A percentile compares a stretch with the other conserved stretches of the same genome.
Conservation (phyloP, 345 rosid species). For the Boechera stricta region DNA sequence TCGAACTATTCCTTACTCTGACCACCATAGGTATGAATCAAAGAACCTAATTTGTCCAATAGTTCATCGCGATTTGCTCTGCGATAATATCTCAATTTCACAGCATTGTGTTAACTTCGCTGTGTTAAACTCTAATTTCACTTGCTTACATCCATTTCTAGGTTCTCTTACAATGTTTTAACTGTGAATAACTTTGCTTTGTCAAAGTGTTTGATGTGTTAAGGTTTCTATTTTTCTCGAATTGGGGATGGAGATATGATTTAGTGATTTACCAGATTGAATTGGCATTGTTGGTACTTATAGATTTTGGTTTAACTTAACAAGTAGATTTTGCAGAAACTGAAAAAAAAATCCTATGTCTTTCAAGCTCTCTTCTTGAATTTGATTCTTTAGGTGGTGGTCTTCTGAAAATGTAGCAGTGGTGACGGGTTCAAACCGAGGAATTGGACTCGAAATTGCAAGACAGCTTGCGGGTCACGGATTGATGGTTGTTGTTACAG, state of each 20-base stretch:
- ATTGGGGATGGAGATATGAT: neutral
- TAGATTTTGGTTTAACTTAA: neutral
- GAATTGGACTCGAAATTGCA: conserved; percentile 83
- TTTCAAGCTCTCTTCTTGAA: conserved; percentile 7
- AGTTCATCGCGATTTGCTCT: neutral
- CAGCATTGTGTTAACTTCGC: neutral
- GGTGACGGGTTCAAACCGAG: conserved; percentile 86
- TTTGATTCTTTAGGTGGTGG: conserved; percentile 73
- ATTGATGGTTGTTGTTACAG: conserved; percentile 70
- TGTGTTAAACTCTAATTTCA: neutral
- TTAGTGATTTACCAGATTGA: neutral
- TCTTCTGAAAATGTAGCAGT: conserved; percentile 75
- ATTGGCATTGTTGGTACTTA: neutral
- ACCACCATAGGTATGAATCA: conserved; percentile 68
- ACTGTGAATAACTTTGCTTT: neutral
- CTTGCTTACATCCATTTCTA: neutral
- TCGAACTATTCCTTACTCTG: conserved; percentile 86
- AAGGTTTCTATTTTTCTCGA: neutral
- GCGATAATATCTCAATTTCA: conserved; percentile 5
- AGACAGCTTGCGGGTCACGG: conserved; percentile 86
- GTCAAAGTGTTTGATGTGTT: neutral
- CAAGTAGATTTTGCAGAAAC: conserved; percentile 11
- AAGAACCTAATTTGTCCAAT: neutral
- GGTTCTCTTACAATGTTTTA: neutral
- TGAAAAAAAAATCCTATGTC: neutral